Evolutionary conservation across 2,329 filamentous ascomycete species (phyloP).

Genomic region (Colletotrichum cuscutae): DNA sequence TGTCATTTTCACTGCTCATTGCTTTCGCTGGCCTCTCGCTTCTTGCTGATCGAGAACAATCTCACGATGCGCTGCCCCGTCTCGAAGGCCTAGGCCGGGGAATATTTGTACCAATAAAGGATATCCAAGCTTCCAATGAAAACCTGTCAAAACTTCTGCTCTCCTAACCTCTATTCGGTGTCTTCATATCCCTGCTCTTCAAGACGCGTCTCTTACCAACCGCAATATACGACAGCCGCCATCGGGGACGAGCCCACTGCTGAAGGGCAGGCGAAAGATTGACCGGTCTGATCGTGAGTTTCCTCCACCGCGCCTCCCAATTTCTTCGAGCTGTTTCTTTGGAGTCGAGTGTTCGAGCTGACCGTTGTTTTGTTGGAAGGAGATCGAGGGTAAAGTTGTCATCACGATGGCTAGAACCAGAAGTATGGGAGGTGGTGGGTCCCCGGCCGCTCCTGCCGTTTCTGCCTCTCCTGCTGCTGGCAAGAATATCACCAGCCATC

Average conservation of each 20-base stretch:
- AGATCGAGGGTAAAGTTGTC: neutral
- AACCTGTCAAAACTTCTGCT: neutral
- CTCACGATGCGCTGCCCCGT: neutral
- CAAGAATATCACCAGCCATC: neutral
- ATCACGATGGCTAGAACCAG: neutral
- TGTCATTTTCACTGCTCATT: neutral
- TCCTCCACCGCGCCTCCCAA: neutral
- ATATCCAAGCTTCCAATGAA: neutral
- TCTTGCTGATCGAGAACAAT: neutral
- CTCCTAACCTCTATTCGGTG: too few species aligned
- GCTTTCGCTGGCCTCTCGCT: accelerated
- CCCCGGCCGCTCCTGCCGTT: neutral
- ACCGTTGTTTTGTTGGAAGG: too few species aligned
- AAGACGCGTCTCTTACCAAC: neutral
- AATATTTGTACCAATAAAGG: too few species aligned
- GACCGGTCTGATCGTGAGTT: neutral
- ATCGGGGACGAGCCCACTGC: neutral
- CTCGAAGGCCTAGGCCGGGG: neutral
- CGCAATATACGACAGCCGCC: neutral
- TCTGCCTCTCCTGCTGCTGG: neutral
- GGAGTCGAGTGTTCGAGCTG: neutral
- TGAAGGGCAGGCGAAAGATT: neutral
- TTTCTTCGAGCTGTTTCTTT: neutral
- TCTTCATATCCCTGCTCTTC: too few species aligned
- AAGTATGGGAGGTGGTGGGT: neutral